Base-by-base conservation (phyloP, 139 green algal species). In the Closterium sp. region DNA sequence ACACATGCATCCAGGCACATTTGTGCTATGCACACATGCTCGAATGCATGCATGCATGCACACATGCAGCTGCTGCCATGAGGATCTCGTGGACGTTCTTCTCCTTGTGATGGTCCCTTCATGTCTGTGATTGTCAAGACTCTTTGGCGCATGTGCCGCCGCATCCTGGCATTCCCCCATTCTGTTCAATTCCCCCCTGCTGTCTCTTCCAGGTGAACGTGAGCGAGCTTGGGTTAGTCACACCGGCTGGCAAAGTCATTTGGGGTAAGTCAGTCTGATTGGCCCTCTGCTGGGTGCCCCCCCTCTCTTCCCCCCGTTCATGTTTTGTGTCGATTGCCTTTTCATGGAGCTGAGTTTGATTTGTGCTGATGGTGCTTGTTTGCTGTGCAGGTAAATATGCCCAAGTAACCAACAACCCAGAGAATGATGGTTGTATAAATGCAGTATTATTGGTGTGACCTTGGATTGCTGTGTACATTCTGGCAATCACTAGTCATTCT, bases 391-490 rank as follows among this genome's bases (percentile, higher is more conserved):
- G 91, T 38, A 94, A 94, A 90, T 96, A 93, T n/a, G 86, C 94
- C 28, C 98, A 99, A 96, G 96, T 99, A 28, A 99, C 97, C 19
- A 99, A 99, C 95, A 98, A 98, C 89, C 97, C 97, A 19, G 97
- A 99, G 95, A 99, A 99, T 91, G 98, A 99, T 92, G 98, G 98
- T 31, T 99, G 97, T 95, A 98, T 99, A 94, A 99, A 99, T 94
- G 98, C 97, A 3, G 98, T 99, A 32, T 94, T 99, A 87, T 96
- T 99, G 31, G 98, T 99, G 9, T 99, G 19, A 87, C 10, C 85
- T 29, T 32, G 24, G 10, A 17, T 24, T 30, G 19, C 24, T 87
- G 19, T 29, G 85, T 29, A 31, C 85, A 30, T 29, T 30, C 85
- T 32, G 22, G n/a, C 28, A 87, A 17, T 50, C 38, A 50, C 7